Evolutionary conservation across 495 filamentous ascomycete species (phyloP).

Genomic region (Penicillium cosmopolitanum): DNA sequence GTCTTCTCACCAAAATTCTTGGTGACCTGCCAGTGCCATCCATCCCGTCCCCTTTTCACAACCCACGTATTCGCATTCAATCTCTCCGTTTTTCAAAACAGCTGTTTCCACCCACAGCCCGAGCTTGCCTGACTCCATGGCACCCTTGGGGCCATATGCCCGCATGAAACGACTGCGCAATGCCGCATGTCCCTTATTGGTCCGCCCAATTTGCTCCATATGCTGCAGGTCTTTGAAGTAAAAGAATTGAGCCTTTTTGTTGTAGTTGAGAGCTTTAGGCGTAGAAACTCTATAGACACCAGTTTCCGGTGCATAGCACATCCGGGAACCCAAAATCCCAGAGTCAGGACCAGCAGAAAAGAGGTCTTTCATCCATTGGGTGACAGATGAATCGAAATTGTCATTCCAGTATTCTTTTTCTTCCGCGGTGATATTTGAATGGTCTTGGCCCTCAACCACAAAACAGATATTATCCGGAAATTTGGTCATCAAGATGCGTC

Average conservation of each 20-base stretch:
- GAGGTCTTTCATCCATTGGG: constrained; percentile 32
- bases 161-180: constrained; percentile 26
- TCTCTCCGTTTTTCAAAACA: constrained; percentile 26
- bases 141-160: constrained; percentile 30
- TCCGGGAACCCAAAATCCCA: constrained; percentile 25
- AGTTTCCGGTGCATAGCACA: constrained; percentile 22
- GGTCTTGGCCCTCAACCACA: constrained; percentile 36
- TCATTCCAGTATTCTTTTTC: constrained; percentile 29
- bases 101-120: constrained; percentile 35
- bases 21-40: constrained; percentile 5
- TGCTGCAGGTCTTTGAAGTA: constrained; percentile 35
- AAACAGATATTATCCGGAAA: constrained; percentile 37
- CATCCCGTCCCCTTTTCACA: constrained; percentile 34
- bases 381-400: constrained; percentile 23
- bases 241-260: constrained; percentile 31
- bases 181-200: constrained; percentile 29
- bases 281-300: constrained; percentile 11
- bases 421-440: constrained; percentile 17
- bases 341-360: constrained; percentile 15
- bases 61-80: constrained; percentile 39
- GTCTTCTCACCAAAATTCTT: not conserved
- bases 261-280: constrained; percentile 20
- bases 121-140: constrained; percentile 18
- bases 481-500: constrained; percentile 19
- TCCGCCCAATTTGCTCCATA: constrained; percentile 28